Evolutionary conservation across 176 grass and related monocot species (phyloP).

Genomic region (Cenchrus americanus): DNA sequence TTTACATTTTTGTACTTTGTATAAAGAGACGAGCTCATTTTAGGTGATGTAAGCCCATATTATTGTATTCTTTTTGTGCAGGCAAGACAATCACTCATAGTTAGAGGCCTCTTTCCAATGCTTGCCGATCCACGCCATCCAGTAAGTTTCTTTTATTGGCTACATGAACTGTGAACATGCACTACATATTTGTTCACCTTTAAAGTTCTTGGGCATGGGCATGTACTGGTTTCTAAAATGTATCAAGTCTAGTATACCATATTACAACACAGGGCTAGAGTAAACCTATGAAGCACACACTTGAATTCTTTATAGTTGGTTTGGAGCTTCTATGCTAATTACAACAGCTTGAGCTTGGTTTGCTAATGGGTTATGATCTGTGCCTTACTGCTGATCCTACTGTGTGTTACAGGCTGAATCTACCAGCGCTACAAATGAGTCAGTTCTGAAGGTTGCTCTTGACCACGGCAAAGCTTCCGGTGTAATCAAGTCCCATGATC

Average conservation of each 20-base stretch:
- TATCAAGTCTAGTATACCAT: background rate
- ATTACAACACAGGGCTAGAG: background rate
- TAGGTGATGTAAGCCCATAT: conserved; percentile 25
- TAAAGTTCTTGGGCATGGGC: too few relatives aligned
- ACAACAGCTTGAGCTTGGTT: too few relatives aligned
- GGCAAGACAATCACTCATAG: conserved; percentile 97
- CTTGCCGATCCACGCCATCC: conserved; percentile 97
- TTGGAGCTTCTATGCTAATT: too few relatives aligned
- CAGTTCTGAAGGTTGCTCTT: conserved; percentile 96
- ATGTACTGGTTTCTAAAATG: background rate
- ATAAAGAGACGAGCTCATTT: background rate
- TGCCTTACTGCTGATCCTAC: too few relatives aligned
- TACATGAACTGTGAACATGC: background rate
- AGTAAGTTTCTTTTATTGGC: conserved; percentile 56
- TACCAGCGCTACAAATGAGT: conserved; percentile 79
- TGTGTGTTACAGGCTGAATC: conserved; percentile 72
- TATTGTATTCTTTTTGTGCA: conserved; percentile 45
- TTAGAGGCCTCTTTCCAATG: conserved; percentile 98
- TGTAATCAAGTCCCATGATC: conserved; percentile 92
- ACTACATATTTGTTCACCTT: background rate
- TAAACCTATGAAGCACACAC: too few relatives aligned
- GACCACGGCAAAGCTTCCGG: conserved; percentile 92
- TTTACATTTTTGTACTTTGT: background rate
- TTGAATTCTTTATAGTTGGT: too few relatives aligned
- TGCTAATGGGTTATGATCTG: too few relatives aligned